Conservation (phyloP, 1,284 basidiomycete species). For the Malassezia globosa region DNA sequence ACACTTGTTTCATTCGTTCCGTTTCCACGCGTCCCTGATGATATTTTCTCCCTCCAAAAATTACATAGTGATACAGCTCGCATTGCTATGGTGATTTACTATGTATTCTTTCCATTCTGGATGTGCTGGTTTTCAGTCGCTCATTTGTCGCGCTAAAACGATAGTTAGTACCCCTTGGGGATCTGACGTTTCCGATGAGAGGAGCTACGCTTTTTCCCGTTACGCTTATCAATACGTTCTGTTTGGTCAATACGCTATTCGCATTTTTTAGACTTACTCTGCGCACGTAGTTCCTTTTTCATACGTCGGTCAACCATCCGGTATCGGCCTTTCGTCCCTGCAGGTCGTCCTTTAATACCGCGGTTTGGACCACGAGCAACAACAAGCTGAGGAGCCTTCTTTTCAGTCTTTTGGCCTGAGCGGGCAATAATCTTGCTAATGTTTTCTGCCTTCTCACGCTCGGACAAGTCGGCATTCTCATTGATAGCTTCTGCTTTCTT, state of each 20-base stretch:
- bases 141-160: too few species aligned
- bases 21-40: too few species aligned
- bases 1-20: too few species aligned
- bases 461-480: conserved; percentile 60
- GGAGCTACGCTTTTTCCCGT: conserved; percentile 39
- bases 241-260: too few species aligned
- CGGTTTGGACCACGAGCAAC: conserved; percentile 84
- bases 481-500: conserved; percentile 94
- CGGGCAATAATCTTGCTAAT: conserved; percentile 77
- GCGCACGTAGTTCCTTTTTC: conserved; percentile 45
- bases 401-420: conserved; percentile 56
- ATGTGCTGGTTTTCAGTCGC: too few species aligned
- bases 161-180: conserved; percentile 17
- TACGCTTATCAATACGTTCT: conserved; percentile 36
- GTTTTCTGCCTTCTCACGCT: conserved; percentile 83
- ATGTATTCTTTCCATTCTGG: too few species aligned
- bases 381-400: conserved; percentile 73
- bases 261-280: too few species aligned
- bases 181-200: conserved; percentile 5
- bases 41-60: conserved; percentile 3
- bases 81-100: neutral
- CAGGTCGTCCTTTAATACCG: conserved; percentile 83
- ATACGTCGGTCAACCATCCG: conserved; percentile 44
- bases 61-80: neutral
- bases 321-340: conserved; percentile 71